Evolutionary conservation across 768 basidiomycete species (phyloP), one percentile per base, ranked within the genome.

Genomic region (Russula vinacea): DNA sequence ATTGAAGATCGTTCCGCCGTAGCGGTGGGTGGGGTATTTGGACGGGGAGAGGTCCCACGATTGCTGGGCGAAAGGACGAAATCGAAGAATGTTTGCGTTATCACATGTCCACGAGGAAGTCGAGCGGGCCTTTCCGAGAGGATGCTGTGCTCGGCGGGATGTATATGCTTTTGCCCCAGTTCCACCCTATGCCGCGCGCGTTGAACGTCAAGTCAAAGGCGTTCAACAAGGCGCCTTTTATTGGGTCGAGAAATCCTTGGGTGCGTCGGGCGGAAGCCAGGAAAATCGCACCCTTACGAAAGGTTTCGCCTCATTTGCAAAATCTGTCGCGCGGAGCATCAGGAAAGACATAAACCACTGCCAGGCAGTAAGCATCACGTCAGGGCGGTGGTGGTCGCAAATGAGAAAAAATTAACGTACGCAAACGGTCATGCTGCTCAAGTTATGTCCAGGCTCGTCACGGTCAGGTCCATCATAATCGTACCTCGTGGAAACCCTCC

Each of bases 131-230:
- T 8, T 73, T 64, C 19, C 72, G 56, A 3, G 76, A 49, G 69
- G 84, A 11, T 86, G 8, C 74, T 11, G 74, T 78, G 66, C 82
- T 80, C 6, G 62, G 71, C 7, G 76, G 72, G 29, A 74, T 40
- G 53, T 70, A 58, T 11, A 71, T 16, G 29, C 69, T 65, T 33
- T 72, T 67, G 2, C 84, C 83, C 81, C 84, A 87, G 49, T 80
- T 74, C 86, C 87, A 88, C 16, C 83, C 85, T 52, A 76, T 70
- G 8, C 87, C 87, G 19, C 87, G 83, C 16, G 83, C 67, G 64
- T 80, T 84, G 67, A 73, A 75, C 29, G 65, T 66, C 22, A 89
- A 77, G 59, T 88, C 85, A 16, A 79, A 66, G 2, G 80, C 79
- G 60, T 88, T 61, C 32, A 68, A 6, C 17, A 60, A 10, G n/a